phyloP scores from a whole-genome alignment of 2,329 filamentous ascomycete genomes.

The Talaromyces sp. region DNA sequence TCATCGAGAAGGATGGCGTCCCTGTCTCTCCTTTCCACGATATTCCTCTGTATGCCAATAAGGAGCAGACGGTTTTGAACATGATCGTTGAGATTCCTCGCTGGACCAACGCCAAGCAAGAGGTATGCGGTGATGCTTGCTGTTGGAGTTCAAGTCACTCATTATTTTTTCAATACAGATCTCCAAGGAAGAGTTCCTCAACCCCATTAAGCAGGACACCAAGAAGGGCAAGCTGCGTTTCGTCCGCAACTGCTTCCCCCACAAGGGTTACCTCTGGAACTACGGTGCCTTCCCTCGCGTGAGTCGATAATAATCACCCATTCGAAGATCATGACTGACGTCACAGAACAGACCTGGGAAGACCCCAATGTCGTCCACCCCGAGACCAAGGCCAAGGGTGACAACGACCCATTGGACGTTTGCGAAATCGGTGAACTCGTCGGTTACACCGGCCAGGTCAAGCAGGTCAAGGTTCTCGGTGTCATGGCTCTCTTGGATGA shows the following conservation, averaged over 20 bases:
- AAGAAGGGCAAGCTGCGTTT: constrained; percentile 99
- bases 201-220: constrained; percentile 98
- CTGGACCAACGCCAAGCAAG: constrained; percentile 99
- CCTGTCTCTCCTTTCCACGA: constrained; percentile 97
- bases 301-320: constrained; percentile 32
- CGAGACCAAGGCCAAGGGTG: constrained; percentile 99
- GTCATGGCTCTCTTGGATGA: constrained; percentile 99
- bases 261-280: constrained; percentile 99
- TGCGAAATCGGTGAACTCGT: constrained; percentile 99
- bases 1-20: constrained; percentile 94
- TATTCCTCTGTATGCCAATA: constrained; percentile 95
- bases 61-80: constrained; percentile 93
- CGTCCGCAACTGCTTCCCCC: constrained; percentile 99
- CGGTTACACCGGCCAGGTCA: constrained; percentile 91
- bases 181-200: constrained; percentile 96
- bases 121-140: constrained; percentile 59
- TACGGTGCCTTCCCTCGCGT: constrained; percentile 99
- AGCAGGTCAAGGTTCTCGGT: constrained; percentile 99
- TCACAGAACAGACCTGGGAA: constrained; percentile 78
- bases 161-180: constrained; percentile 57
- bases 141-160: not conserved
- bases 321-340: not conserved
- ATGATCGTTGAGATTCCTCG: constrained; percentile 99
- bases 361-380: constrained; percentile 94
- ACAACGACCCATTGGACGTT: constrained; percentile 98